phyloP scores from a whole-genome alignment of 768 basidiomycete genomes.

The Agaricus subrufescens region DNA sequence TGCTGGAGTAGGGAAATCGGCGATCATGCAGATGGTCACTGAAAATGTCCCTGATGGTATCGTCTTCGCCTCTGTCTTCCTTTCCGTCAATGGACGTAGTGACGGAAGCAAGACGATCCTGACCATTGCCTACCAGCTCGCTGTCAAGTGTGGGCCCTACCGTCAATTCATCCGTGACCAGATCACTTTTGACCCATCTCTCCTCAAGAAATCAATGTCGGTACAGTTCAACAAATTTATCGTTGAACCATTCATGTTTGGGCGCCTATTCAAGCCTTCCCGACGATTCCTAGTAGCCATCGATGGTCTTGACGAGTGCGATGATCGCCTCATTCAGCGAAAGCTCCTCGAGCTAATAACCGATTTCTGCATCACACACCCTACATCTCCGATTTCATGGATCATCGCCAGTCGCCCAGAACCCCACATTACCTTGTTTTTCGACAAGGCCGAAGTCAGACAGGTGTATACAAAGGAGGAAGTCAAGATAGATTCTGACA shows the following conservation, averaged over 20 bases:
- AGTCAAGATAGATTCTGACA: constrained; percentile 5
- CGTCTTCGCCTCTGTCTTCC: too few species aligned
- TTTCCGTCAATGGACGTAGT: too few species aligned
- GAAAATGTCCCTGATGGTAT: too few species aligned
- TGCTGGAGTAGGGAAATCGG: too few species aligned
- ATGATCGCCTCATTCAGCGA: constrained; percentile 6
- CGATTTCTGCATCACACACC: background rate
- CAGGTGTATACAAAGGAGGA: background rate
- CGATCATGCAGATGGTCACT: too few species aligned
- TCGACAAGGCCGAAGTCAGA: background rate
- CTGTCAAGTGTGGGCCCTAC: background rate
- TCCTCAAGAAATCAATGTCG: background rate
- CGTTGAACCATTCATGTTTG: background rate
- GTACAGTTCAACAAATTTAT: constrained; percentile 13
- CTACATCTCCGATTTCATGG: constrained; percentile 15
- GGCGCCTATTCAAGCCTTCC: background rate
- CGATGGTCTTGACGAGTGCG: background rate
- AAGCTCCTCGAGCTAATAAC: background rate
- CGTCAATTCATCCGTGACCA: background rate
- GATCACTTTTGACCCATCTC: background rate
- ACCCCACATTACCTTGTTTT: constrained; percentile 13
- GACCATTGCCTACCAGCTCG: background rate
- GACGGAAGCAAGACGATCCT: too few species aligned
- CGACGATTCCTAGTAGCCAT: background rate
- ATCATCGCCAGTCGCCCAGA: constrained; percentile 24